phyloP scores from a whole-genome alignment of 1,284 basidiomycete species.

The Heterobasidion parviporum region DNA sequence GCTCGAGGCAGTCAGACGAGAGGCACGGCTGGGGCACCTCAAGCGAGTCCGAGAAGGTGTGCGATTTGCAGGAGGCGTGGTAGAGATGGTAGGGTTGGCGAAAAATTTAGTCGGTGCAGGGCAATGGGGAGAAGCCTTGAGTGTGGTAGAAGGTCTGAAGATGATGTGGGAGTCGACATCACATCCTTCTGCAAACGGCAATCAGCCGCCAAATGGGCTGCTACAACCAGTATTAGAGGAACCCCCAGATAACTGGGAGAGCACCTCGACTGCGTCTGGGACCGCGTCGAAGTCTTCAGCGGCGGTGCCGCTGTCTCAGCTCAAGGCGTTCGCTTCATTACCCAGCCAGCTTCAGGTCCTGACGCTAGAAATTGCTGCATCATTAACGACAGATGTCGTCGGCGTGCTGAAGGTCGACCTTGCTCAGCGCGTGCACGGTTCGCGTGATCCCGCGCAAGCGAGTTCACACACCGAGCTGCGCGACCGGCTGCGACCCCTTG shows the following conservation, averaged over 20 bases:
- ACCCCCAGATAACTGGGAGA: constrained; percentile 17
- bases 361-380: constrained; percentile 65
- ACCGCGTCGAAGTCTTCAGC: constrained; percentile 12
- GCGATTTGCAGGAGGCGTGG: constrained; percentile 59
- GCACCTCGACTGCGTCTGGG: constrained; percentile 2
- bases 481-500: constrained; percentile 60
- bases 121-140: constrained; percentile 80
- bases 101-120: constrained; percentile 69
- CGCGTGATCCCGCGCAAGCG: constrained; percentile 15
- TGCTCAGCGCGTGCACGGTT: constrained; percentile 35
- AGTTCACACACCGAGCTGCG: constrained; percentile 33
- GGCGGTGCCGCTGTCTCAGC: constrained; percentile 46
- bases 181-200: not conserved
- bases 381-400: constrained; percentile 75
- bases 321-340: constrained; percentile 63
- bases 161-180: constrained; percentile 47
- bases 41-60: constrained; percentile 54
- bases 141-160: constrained; percentile 69
- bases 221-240: constrained; percentile 24
- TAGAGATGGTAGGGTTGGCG: constrained; percentile 69
- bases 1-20: constrained; percentile 56
- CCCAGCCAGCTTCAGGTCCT: constrained; percentile 61
- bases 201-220: constrained; percentile 4
- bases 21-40: constrained; percentile 45
- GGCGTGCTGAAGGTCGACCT: constrained; percentile 65